A percentile compares a stretch with the other conserved stretches of the same genome.
These are phyloP conservation scores for Phytophthora vignae DNA, from an alignment of 352 stramenopile genomes.

Conservation along the genomic window DNA sequence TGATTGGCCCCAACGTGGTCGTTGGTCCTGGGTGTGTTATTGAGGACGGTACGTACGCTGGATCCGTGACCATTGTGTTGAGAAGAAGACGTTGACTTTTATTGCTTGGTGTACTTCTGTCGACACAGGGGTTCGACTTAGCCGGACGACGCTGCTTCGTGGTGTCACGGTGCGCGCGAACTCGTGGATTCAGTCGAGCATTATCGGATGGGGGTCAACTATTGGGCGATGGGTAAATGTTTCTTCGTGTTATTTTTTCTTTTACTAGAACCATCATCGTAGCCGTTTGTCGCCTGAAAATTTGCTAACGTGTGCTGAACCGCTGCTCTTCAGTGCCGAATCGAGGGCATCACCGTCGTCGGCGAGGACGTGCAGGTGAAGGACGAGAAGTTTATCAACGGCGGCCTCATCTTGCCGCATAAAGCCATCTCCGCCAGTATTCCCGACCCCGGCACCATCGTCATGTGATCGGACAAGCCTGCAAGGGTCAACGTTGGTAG, in stretches of 20 bases:
- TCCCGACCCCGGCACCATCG: slow-evolving; percentile 86
- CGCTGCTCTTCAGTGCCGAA: slow-evolving; percentile 64
- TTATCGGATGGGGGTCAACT: slow-evolving; percentile 90
- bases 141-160: slow-evolving; percentile 80
- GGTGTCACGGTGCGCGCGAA: slow-evolving; percentile 82
- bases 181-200: slow-evolving; percentile 89
- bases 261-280: background rate
- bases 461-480: slow-evolving; percentile 67
- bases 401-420: slow-evolving; percentile 87
- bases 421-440: slow-evolving; percentile 90
- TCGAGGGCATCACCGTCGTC: slow-evolving; percentile 87
- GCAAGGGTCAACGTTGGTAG: background rate
- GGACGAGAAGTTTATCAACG: slow-evolving; percentile 91
- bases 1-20: slow-evolving; percentile 89
- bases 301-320: background rate
- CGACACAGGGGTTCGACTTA: slow-evolving; percentile 81
- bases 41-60: slow-evolving; percentile 63
- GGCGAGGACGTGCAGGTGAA: slow-evolving; percentile 91
- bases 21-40: slow-evolving; percentile 86
- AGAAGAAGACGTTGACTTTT: background rate
- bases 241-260: background rate
- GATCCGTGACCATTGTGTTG: background rate
- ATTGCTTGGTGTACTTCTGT: background rate
- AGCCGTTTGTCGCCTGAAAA: background rate
- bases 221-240: slow-evolving; percentile 82